Conservation (phyloP, 176 grass and related monocot species). For the Canna indica region DNA sequence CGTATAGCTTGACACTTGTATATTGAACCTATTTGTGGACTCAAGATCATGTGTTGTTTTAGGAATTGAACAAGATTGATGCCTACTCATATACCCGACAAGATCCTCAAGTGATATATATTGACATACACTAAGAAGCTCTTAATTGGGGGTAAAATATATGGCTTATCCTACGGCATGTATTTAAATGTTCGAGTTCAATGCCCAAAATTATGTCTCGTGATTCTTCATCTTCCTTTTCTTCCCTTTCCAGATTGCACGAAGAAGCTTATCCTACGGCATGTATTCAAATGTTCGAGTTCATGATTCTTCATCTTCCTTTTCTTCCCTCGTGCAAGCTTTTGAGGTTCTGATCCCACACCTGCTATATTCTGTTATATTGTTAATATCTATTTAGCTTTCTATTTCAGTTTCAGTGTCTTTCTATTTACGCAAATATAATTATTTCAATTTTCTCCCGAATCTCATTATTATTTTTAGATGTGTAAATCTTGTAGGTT, state of each 20-base stretch:
- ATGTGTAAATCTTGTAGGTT: too few relatives aligned
- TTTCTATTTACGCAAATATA: too few relatives aligned
- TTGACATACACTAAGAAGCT: neutral
- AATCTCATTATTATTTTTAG: too few relatives aligned
- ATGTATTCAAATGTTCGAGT: too few relatives aligned
- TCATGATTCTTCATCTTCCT: too few relatives aligned
- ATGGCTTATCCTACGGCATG: neutral
- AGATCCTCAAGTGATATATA: neutral
- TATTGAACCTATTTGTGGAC: too few relatives aligned
- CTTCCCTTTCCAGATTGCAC: neutral
- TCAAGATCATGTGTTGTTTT: conserved; percentile 16
- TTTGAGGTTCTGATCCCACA: neutral
- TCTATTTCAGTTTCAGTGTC: too few relatives aligned
- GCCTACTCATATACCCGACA: conserved; percentile 19
- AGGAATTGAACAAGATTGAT: conserved; percentile 65
- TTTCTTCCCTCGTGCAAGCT: neutral
- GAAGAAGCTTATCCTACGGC: too few relatives aligned
- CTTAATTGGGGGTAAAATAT: conserved; percentile 1
- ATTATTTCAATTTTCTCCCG: too few relatives aligned
- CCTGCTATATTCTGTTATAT: neutral
- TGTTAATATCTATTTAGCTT: too few relatives aligned
- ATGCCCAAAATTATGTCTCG: too few relatives aligned
- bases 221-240: neutral
- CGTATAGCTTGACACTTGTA: too few relatives aligned
- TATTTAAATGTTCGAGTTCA: neutral